Base-by-base conservation (phyloP, 1,139 yeast species). In the Chernovozyma aurita region DNA sequence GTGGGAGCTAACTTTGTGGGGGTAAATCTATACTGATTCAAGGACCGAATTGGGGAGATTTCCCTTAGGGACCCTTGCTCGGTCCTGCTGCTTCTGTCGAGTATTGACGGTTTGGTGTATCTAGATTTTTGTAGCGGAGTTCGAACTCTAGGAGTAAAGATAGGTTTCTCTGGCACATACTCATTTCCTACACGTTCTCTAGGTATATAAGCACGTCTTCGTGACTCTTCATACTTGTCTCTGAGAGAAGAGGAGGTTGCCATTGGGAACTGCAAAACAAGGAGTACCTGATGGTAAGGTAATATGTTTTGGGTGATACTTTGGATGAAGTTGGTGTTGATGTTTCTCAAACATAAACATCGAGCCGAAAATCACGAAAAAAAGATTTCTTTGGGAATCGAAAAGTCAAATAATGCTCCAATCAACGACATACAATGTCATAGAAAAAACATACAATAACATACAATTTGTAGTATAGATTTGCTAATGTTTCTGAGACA, bases 141-240 rank as follows among this genome's bases (percentile, higher is more conserved):
- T 16, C 30, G 6, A 11, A 28, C 30, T 17, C 30, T 16, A 8
- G 30, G 30, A 13, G 7, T 15, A n/a, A 28, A 28, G 7, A 11
- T 28, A 8, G 30, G n/a, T 6, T n/a, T 6, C 7, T 17, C 9
- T 4, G 4, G 6, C 18, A 11, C 7, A 18, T 11, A 6, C 13
- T 28, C 6, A 8, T 18, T 15, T 7, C 9, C 13, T 5, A 12
- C 13, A 12, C 6, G 12, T 17, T 24, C 34, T 26, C 34, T 13
- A 9, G 37, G 21, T 21, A 9, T 11, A 25, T 34, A 34, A 4
- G 31, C 22, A 8, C 30, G 12, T 18, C 33, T 18, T 15, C 22
- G 17, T 7, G 37, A 30, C 4, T 11, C 26, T 18, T 34, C 37
- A 21, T 30, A 34, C 16, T 34, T 34, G 6, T 20, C 31, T 18